phyloP scores from a whole-genome alignment of 805 yeast genomes.

The Spencermartinsiella europaea region DNA sequence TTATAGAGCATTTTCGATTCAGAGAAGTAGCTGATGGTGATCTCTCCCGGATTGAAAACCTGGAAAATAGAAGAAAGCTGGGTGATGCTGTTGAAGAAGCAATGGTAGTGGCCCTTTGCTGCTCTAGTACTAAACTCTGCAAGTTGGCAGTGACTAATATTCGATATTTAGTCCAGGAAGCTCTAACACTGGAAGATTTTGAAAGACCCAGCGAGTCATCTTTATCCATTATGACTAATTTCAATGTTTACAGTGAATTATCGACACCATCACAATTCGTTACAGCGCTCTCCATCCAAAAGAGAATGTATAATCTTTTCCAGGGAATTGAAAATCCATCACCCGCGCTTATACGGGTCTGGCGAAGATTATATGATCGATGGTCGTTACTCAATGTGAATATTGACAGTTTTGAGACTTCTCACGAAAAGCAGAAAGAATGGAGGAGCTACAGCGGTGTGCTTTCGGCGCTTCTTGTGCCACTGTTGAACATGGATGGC shows the following conservation, averaged over 20 bases:
- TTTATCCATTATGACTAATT: constrained; percentile 29
- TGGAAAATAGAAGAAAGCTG: constrained; percentile 30
- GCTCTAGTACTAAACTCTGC: constrained; percentile 48
- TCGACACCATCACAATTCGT: constrained; percentile 51
- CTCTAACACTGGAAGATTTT: constrained; percentile 22
- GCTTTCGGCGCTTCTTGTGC: constrained; percentile 51
- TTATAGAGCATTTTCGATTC: constrained; percentile 28
- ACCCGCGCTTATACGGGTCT: constrained; percentile 36
- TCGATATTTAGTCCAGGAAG: constrained; percentile 26
- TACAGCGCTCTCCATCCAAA: constrained; percentile 67
- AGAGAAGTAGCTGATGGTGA: constrained; percentile 25
- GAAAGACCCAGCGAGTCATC: constrained; percentile 13
- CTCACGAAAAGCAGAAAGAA: constrained; percentile 26
- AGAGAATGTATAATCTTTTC: constrained; percentile 47
- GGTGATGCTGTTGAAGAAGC: constrained; percentile 46
- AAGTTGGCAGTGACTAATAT: constrained; percentile 42
- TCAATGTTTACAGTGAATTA: constrained; percentile 40
- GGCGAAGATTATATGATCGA: constrained; percentile 44
- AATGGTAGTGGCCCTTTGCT: constrained; percentile 46
- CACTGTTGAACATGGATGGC: constrained; percentile 18
- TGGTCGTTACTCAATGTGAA: constrained; percentile 36
- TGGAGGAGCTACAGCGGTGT: constrained; percentile 69
- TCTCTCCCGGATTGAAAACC: constrained; percentile 24
- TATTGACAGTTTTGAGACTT: constrained; percentile 22
- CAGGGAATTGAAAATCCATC: constrained; percentile 29